Evolutionary conservation across 805 yeast species (phyloP), one percentile per base, ranked within the genome.

Genomic region (Danielia oregonensis): DNA sequence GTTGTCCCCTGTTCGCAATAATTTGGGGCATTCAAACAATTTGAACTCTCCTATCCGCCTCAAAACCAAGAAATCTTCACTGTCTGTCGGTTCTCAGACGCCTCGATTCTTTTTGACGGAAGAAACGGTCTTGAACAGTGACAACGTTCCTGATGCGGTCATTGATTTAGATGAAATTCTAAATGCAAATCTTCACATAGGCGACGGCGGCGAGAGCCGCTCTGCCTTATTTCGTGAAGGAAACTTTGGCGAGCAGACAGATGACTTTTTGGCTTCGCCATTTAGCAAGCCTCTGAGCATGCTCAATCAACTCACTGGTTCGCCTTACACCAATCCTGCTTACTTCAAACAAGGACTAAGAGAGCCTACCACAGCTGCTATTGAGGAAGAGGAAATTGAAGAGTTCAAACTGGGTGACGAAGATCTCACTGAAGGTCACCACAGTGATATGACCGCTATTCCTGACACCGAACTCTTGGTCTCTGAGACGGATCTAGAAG

Each of bases 91-190:
- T 14, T 25, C 49, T 4, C 44, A 51, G 6, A 47, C 49, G 17
- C 50, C 57, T 7, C 53, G 46, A 24, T 54, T 57, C 33, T 60
- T 59, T 25, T 39, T 53, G 9, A 58, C 63, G 0, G 63, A 56
- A 30, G 64, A 60, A 39, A 52, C 60, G 3, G 45, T 38, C 6
- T 16, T 53, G 18, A 49, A 52, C 32, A 47, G 38, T 23, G 57
- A 58, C 24, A 59, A 58, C 33, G 61, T 68, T 4, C 79, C 80
- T 1, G 76, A 74, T 44, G 79, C 81, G 2, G 60, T 72, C 16
- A 78, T 77, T 16, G 80, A 77, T 43, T 52, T 77, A 30, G 82
- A 77, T 41, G 70, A 71, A 18, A 79, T 78, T 8, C 57, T 72
- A 17, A 54, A 59, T 35, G 61, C 63, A 4, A 54, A 54, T 19